phyloP scores from a whole-genome alignment of 257 asterid genomes.

The Petrea volubilis region DNA sequence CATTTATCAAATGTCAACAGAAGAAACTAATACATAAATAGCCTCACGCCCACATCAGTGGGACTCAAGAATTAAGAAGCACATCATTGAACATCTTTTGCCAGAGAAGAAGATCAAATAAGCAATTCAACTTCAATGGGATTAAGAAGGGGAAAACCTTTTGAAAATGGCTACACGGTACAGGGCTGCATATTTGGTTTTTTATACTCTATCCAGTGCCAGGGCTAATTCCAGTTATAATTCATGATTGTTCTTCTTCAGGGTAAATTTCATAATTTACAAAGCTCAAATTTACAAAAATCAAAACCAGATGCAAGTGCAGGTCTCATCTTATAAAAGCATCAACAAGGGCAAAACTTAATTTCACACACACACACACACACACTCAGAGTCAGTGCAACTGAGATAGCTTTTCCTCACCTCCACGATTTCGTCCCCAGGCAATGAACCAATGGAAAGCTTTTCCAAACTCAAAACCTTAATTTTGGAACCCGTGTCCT shows the following conservation, averaged over 20 bases:
- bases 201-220: neutral
- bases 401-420: slow-evolving; percentile 31
- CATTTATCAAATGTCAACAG: neutral
- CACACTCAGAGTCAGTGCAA: neutral
- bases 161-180: neutral
- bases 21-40: neutral
- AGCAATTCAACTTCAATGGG: neutral
- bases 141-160: neutral
- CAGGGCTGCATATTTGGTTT: neutral
- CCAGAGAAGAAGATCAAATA: neutral
- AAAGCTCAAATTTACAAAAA: neutral
- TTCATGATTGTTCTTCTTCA: neutral
- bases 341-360: neutral
- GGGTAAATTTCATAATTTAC: neutral
- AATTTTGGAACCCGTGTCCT: slow-evolving; percentile 63
- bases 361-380: neutral
- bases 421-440: slow-evolving; percentile 69
- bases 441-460: slow-evolving; percentile 27
- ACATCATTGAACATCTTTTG: neutral
- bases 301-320: neutral
- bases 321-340: neutral
- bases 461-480: slow-evolving; percentile 53
- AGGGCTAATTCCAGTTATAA: neutral
- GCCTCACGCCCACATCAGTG: neutral
- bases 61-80: neutral